Evolutionary conservation across 2,329 filamentous ascomycete species (phyloP), one percentile per base, ranked within the genome.

Genomic region (Pseudonectria foliicola): DNA sequence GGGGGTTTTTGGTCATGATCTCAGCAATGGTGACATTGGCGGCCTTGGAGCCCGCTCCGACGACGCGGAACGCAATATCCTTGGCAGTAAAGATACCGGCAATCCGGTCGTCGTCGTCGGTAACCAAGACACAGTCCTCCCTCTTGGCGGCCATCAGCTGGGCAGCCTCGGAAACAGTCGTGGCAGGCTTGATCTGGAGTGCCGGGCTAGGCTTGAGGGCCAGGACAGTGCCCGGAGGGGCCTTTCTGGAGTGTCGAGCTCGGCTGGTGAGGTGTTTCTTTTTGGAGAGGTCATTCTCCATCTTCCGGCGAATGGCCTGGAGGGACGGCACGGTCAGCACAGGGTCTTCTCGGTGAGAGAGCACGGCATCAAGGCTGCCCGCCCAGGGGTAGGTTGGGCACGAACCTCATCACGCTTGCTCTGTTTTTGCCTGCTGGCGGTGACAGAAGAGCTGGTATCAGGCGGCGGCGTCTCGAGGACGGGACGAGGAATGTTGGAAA

Each of bases 1-100:
- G 77, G 10, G 92, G 92, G 67, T 98, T 98, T 73, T 96, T 95
- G 59, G 92, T 98, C 92, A 98, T 98, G 62, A 98, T 98, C 58
- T 96, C 89, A 48, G 88, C 85, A 58, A 98, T 95, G 14, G 87
- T 94, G 51, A 96, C 79, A 57, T 82, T 86, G 60, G 78, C 82
- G 23, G 92, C 85, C 68, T 95, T 94, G 54, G 89, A 74, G 18
- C 92, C 92, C 37, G 81, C 79, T 37, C 90, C 92, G 16, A 98
- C 90, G 10, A 98, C 92, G 39, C 92, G 81, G 71, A 96, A 98
- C 13, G 92, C 92, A 57, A 98, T 72, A 70, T 98, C 92, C 70
- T 98, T 98, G 48, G 92, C 92, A 1, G 92, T 98, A 62, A 98
- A 98, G 61, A 98, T 98, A 66, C 92, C 92, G 29, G 92, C 86